Evolutionary conservation across 83 land plant genomes (phyloP).

Genomic region (Picea abies): DNA sequence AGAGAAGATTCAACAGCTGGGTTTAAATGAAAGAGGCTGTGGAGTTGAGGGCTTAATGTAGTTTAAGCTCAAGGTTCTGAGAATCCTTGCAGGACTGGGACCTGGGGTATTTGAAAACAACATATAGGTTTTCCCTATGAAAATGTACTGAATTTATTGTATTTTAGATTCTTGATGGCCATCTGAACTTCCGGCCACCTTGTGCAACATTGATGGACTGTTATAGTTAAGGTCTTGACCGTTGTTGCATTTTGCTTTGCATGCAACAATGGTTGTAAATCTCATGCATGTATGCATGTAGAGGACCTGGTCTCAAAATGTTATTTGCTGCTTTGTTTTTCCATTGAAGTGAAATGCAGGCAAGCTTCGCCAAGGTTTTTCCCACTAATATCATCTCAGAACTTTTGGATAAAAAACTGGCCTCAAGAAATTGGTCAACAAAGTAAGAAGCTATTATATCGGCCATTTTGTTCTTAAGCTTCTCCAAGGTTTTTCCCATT

Average conservation of each 20-base stretch:
- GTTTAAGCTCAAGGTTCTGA: not conserved
- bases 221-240: slow-evolving; percentile 2
- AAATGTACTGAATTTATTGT: not conserved
- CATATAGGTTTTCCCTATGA: not conserved
- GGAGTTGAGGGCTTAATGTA: not conserved
- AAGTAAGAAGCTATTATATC: not conserved
- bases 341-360: slow-evolving; percentile 8
- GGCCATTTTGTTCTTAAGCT: not conserved
- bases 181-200: not conserved
- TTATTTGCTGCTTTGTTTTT: not conserved
- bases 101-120: not conserved
- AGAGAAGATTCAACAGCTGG: not conserved
- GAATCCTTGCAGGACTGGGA: slow-evolving; percentile 11
- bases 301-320: not conserved
- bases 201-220: slow-evolving; percentile 5
- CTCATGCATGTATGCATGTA: not conserved
- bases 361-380: not conserved
- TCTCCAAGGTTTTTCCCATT: not conserved
- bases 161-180: slow-evolving; percentile 17
- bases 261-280: slow-evolving; percentile 12
- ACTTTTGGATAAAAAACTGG: not conserved
- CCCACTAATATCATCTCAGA: not conserved
- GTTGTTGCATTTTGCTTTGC: not conserved
- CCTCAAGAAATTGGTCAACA: not conserved
- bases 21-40: not conserved